A percentile compares a stretch with the other conserved stretches of the same genome.
Conservation (phyloP, 2,329 filamentous ascomycete genomes). For the Phialophora chinensis region DNA sequence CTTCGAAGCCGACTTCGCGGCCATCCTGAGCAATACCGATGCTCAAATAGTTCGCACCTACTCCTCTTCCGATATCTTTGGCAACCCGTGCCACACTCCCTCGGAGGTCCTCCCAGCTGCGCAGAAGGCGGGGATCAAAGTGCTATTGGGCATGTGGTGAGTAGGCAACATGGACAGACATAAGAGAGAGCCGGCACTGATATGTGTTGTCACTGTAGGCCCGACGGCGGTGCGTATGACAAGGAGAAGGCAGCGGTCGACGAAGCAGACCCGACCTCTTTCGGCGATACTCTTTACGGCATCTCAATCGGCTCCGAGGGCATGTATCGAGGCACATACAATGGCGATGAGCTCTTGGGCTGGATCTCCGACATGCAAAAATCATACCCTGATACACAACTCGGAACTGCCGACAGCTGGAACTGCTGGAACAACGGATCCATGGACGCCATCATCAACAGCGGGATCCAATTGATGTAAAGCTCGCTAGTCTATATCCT, state of each 20-base stretch:
- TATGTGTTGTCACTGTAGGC: constrained; percentile 49
- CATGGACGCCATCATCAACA: constrained; percentile 66
- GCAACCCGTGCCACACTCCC: constrained; percentile 62
- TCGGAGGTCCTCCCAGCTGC: constrained; percentile 69
- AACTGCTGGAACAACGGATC: constrained; percentile 74
- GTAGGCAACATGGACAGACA: constrained; percentile 32
- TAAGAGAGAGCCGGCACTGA: constrained; percentile 10
- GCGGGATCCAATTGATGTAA: constrained; percentile 57
- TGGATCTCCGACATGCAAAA: constrained; percentile 68
- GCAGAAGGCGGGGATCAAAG: constrained; percentile 67
- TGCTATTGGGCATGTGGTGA: constrained; percentile 73
- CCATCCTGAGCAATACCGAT: constrained; percentile 58
- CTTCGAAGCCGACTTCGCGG: constrained; percentile 70
- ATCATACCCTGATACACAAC: constrained; percentile 60
- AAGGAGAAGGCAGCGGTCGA: constrained; percentile 66
- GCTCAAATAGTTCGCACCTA: constrained; percentile 69
- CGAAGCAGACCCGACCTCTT: constrained; percentile 50
- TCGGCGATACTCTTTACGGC: constrained; percentile 66
- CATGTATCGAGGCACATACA: constrained; percentile 72
- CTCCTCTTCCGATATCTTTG: constrained; percentile 61
- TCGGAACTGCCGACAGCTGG: constrained; percentile 75
- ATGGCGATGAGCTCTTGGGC: constrained; percentile 62
- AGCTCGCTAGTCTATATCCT: constrained; percentile 55
- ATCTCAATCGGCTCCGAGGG: constrained; percentile 75
- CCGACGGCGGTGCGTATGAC: constrained; percentile 67